Percentiles rank a stretch among this genome's conserved stretches.
These are phyloP conservation scores for Physocladia obscura DNA, from an alignment of 192 early-diverging fungal genomes.

Conservation along the genomic window DNA sequence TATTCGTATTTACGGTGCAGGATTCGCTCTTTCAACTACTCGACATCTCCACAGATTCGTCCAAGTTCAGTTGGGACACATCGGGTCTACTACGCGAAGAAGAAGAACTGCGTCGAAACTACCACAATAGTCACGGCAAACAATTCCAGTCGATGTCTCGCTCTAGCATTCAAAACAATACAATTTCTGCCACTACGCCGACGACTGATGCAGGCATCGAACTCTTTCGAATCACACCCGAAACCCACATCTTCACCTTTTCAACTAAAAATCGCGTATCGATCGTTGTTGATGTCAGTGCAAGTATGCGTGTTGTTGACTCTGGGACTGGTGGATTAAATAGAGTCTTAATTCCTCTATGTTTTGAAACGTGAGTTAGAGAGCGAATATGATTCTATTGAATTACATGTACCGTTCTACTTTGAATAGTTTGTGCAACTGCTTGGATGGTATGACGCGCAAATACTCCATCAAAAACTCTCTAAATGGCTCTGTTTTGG, in stretches of 20 bases:
- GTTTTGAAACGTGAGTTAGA: conserved; percentile 54
- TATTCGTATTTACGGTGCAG: conserved; percentile 1
- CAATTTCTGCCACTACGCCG: neutral
- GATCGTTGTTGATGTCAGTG: conserved; percentile 69
- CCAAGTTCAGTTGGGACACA: conserved; percentile 14
- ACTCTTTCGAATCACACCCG: conserved; percentile 57
- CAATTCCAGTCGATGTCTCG: too few relatives aligned
- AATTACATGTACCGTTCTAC: neutral
- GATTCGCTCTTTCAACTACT: conserved; percentile 21
- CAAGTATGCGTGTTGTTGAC: conserved; percentile 61
- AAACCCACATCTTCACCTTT: conserved; percentile 62
- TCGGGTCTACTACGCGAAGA: neutral
- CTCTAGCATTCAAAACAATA: too few relatives aligned
- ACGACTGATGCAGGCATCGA: neutral
- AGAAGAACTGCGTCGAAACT: too few relatives aligned
- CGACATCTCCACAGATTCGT: conserved; percentile 1
- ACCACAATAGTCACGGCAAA: too few relatives aligned
- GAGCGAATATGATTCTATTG: too few relatives aligned
- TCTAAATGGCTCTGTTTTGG: conserved; percentile 9
- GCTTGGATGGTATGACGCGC: conserved; percentile 47
- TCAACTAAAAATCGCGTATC: conserved; percentile 61
- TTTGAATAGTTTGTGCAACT: conserved; percentile 43
- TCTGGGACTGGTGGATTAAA: conserved; percentile 31
- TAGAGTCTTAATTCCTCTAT: conserved; percentile 37
- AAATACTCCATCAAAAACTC: conserved; percentile 42